Evolutionary conservation across 2,329 filamentous ascomycete species (phyloP).

Genomic region (Ascosphaera acerosa): DNA sequence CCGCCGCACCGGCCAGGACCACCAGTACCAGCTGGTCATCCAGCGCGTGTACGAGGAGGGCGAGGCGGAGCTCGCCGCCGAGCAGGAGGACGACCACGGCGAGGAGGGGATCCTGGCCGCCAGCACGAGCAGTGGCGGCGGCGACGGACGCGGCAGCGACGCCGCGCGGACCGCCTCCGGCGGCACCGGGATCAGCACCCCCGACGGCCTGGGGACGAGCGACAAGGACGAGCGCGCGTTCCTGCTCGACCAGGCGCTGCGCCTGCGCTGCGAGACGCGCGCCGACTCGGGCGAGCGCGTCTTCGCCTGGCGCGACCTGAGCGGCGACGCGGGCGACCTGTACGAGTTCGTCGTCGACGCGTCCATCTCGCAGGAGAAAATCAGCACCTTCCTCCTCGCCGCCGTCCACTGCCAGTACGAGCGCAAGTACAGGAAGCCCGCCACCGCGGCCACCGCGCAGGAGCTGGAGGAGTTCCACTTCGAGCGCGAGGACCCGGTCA

Average conservation of each 20-base stretch:
- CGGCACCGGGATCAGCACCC: too few species aligned
- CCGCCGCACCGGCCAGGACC: slow-evolving; percentile 78
- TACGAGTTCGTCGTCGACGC: slow-evolving; percentile 92
- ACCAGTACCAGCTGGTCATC: slow-evolving; percentile 89
- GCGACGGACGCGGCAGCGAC: slow-evolving; percentile 13
- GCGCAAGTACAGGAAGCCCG: slow-evolving; percentile 62
- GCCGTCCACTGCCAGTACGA: slow-evolving; percentile 94
- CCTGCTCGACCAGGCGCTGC: slow-evolving; percentile 72
- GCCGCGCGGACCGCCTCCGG: slow-evolving; percentile 50
- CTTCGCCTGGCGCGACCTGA: slow-evolving; percentile 83
- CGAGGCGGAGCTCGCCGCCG: slow-evolving; percentile 78
- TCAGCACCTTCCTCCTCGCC: slow-evolving; percentile 55
- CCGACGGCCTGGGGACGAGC: slow-evolving; percentile 8
- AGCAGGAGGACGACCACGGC: slow-evolving; percentile 60
- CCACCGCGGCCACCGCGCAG: slow-evolving; percentile 53
- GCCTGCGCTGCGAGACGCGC: slow-evolving; percentile 62
- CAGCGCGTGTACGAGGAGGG: slow-evolving; percentile 95
- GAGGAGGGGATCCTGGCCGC: slow-evolving; percentile 51
- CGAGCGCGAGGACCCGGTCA: slow-evolving; percentile 31
- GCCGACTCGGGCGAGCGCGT: slow-evolving; percentile 62
- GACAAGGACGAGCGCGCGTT: slow-evolving; percentile 97
- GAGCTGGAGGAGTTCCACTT: slow-evolving; percentile 73
- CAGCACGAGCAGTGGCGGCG: too few species aligned
- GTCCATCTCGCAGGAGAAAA: slow-evolving; percentile 41
- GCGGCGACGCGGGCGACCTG: slow-evolving; percentile 79